Percentiles rank a stretch among this genome's conserved stretches.
Conservation (phyloP, 148 eudicot species). For the Rhododendron ovatum region DNA sequence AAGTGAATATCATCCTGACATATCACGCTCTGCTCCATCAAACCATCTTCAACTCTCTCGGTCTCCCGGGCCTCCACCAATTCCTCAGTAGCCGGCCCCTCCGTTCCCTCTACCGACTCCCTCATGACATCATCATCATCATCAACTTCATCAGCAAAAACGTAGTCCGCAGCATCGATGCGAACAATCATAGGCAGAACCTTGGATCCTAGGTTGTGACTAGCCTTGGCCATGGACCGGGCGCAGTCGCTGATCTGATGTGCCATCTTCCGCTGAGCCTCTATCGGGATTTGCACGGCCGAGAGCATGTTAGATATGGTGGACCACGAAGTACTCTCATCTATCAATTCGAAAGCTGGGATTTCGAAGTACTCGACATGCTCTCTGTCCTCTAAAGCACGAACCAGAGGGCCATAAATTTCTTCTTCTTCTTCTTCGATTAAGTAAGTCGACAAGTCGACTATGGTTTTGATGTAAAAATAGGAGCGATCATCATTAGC, state of each 20-base stretch:
- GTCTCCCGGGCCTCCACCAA: neutral
- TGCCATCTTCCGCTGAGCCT: neutral
- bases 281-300: neutral
- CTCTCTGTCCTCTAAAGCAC: neutral
- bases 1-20: no score
- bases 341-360: neutral
- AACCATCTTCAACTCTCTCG: no score
- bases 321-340: neutral
- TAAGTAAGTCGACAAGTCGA: neutral
- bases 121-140: neutral
- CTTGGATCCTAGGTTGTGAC: neutral
- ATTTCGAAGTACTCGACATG: neutral
- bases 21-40: no score
- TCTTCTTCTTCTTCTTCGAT: neutral
- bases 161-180: neutral
- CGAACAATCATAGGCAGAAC: neutral
- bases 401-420: neutral
- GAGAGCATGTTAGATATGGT: neutral
- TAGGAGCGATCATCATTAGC: neutral
- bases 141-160: neutral
- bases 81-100: neutral
- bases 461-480: neutral
- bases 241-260: neutral
- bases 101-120: neutral
- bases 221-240: neutral